Evolutionary conservation across 345 rosid genomes (phyloP).

Genomic region (Cardamine chenopodiifolia): DNA sequence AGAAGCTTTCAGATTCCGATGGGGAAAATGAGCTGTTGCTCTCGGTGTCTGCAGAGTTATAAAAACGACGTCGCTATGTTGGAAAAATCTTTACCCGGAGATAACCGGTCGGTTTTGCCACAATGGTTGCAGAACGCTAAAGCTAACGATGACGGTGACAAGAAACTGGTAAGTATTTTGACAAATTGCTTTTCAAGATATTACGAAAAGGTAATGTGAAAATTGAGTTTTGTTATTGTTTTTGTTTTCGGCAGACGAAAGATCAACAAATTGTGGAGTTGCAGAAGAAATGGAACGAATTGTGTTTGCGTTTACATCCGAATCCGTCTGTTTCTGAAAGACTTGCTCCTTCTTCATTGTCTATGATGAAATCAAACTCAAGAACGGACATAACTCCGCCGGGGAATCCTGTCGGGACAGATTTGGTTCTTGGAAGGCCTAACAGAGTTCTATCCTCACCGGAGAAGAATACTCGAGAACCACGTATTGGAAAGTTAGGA

Average conservation of each 20-base stretch:
- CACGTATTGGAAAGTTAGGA: slow-evolving; percentile 46
- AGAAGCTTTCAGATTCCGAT: slow-evolving; percentile 49
- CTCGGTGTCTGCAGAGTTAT: slow-evolving; percentile 62
- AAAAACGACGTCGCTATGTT: slow-evolving; percentile 65
- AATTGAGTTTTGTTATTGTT: neutral
- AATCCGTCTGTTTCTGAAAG: slow-evolving; percentile 52
- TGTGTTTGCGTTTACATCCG: slow-evolving; percentile 69
- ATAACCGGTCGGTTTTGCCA: slow-evolving; percentile 60
- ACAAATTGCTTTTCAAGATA: neutral
- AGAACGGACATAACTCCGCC: slow-evolving; percentile 54
- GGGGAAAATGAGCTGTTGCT: slow-evolving; percentile 59
- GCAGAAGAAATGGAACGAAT: slow-evolving; percentile 82
- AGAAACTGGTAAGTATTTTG: slow-evolving; percentile 44
- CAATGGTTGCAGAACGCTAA: slow-evolving; percentile 85
- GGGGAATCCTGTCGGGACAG: slow-evolving; percentile 83
- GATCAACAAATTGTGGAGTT: slow-evolving; percentile 66
- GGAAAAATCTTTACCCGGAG: slow-evolving; percentile 52
- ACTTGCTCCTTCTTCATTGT: slow-evolving; percentile 47
- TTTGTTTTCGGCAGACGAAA: slow-evolving; percentile 49
- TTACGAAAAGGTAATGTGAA: neutral
- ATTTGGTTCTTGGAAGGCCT: slow-evolving; percentile 72
- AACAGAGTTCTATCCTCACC: slow-evolving; percentile 49
- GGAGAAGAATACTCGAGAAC: slow-evolving; percentile 50
- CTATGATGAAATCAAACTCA: slow-evolving; percentile 43
- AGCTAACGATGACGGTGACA: slow-evolving; percentile 50